These are phyloP conservation scores for Boletus patriciae DNA, from an alignment of 768 basidiomycete genomes.

Conservation along the genomic window DNA sequence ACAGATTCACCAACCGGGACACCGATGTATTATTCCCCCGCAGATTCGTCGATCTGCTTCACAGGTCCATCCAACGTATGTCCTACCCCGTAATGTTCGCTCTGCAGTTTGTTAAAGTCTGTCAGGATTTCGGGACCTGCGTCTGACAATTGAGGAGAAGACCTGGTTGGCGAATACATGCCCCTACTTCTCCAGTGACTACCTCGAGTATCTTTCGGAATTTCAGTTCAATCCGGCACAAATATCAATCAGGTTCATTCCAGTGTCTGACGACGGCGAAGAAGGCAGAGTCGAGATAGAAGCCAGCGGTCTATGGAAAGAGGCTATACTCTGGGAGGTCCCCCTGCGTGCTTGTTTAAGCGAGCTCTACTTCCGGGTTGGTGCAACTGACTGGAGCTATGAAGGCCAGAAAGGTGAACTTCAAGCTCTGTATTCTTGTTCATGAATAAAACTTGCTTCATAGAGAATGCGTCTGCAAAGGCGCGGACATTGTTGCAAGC, in stretches of 20 bases:
- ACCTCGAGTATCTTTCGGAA: constrained; percentile 71
- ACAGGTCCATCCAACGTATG: constrained; percentile 56
- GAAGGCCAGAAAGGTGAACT: constrained; percentile 72
- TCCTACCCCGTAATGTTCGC: constrained; percentile 35
- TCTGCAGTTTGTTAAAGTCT: constrained; percentile 25
- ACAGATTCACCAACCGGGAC: constrained; percentile 81
- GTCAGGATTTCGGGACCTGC: constrained; percentile 67
- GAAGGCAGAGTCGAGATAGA: constrained; percentile 72
- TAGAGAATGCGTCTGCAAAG: constrained; percentile 76
- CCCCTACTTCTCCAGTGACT: constrained; percentile 68
- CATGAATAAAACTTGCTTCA: not conserved
- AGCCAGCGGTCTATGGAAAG: constrained; percentile 70
- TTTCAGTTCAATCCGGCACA: constrained; percentile 71
- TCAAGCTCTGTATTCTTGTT: not conserved
- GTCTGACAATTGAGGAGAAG: constrained; percentile 59
- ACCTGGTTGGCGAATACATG: constrained; percentile 66
- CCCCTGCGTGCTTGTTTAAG: constrained; percentile 91
- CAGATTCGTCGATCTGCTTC: constrained; percentile 28
- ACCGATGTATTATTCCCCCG: constrained; percentile 60
- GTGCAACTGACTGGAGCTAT: constrained; percentile 80
- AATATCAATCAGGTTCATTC: constrained; percentile 63
- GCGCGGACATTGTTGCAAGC: constrained; percentile 59
- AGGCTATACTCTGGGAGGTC: constrained; percentile 94
- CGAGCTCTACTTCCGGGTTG: constrained; percentile 83
- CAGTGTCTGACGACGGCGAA: constrained; percentile 48